Conservation (phyloP, 805 yeast species). For the Metschnikowia lunata region DNA sequence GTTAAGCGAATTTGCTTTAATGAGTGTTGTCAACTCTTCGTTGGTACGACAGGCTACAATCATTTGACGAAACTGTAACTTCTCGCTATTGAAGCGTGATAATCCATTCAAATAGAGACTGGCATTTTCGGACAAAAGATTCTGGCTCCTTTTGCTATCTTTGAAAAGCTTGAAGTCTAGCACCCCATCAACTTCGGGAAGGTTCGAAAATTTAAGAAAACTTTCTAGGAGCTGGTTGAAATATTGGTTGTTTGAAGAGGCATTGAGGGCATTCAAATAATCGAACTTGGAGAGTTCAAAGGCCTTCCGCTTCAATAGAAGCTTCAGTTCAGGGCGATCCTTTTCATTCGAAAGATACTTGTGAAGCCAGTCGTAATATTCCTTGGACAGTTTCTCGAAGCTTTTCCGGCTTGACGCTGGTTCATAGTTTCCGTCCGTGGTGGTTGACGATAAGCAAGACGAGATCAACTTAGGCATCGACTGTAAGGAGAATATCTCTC, state of each 20-base stretch:
- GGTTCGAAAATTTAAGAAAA: constrained; percentile 31
- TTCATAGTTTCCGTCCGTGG: constrained; percentile 18
- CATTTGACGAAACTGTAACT: constrained; percentile 36
- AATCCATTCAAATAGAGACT: constrained; percentile 31
- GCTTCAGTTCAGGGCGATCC: constrained; percentile 39
- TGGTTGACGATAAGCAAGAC: constrained; percentile 8
- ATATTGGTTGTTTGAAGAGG: constrained; percentile 37
- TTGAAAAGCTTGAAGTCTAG: constrained; percentile 11
- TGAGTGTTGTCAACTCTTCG: constrained; percentile 34
- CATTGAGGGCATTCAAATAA: constrained; percentile 40
- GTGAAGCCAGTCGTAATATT: constrained; percentile 41
- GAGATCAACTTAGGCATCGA: constrained; percentile 26
- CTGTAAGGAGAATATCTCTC: constrained; percentile 26
- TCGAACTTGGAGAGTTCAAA: constrained; percentile 45
- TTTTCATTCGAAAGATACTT: constrained; percentile 41
- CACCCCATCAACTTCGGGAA: constrained; percentile 14
- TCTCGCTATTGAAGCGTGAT: constrained; percentile 39
- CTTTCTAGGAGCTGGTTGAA: constrained; percentile 34
- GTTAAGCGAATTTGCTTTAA: constrained; percentile 26
- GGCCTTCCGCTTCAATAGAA: constrained; percentile 29
- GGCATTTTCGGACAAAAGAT: constrained; percentile 21
- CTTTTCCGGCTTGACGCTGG: constrained; percentile 24
- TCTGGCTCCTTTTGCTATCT: constrained; percentile 17
- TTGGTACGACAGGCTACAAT: constrained; percentile 38
- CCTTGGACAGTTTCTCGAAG: constrained; percentile 39